These are phyloP conservation scores for Kwoniella shivajii DNA, from an alignment of 1,284 basidiomycete species.

Conservation along the genomic window DNA sequence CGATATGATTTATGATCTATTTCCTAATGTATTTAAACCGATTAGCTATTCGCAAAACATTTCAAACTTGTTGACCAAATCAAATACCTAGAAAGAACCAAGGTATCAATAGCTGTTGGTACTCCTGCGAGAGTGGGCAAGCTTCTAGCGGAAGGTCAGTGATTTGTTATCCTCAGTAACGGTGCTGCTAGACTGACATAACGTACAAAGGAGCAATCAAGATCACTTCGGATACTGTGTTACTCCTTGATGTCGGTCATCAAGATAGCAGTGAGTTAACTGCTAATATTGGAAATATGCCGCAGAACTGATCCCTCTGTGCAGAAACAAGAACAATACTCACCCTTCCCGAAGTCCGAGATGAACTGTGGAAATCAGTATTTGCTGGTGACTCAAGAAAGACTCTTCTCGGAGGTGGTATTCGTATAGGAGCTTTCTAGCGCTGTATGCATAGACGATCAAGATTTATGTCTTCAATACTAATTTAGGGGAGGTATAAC, in stretches of 20 bases:
- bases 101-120: slow-evolving; percentile 53
- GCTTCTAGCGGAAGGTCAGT: slow-evolving; percentile 47
- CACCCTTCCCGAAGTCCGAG: slow-evolving; percentile 51
- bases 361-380: slow-evolving; percentile 52
- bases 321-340: slow-evolving; percentile 53
- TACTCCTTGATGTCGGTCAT: slow-evolving; percentile 51
- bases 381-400: slow-evolving; percentile 42
- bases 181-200: slow-evolving; percentile 11
- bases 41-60: slow-evolving; percentile 55
- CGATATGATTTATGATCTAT: background rate
- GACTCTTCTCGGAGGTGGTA: slow-evolving; percentile 36
- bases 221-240: slow-evolving; percentile 41
- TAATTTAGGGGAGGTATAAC: too few relatives aligned
- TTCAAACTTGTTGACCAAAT: slow-evolving; percentile 54
- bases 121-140: slow-evolving; percentile 54
- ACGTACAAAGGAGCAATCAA: slow-evolving; percentile 41
- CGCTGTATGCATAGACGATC: background rate
- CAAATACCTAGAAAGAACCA: slow-evolving; percentile 51
- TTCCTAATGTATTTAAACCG: background rate
- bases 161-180: too few relatives aligned
- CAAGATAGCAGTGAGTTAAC: slow-evolving; percentile 46
- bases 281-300: too few relatives aligned
- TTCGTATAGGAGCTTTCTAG: slow-evolving; percentile 48
- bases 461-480: too few relatives aligned
- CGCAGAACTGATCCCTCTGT: too few relatives aligned